These are phyloP conservation scores for Nepenthes gracilis DNA, from an alignment of 148 eudicot genomes.

Conservation along the genomic window DNA sequence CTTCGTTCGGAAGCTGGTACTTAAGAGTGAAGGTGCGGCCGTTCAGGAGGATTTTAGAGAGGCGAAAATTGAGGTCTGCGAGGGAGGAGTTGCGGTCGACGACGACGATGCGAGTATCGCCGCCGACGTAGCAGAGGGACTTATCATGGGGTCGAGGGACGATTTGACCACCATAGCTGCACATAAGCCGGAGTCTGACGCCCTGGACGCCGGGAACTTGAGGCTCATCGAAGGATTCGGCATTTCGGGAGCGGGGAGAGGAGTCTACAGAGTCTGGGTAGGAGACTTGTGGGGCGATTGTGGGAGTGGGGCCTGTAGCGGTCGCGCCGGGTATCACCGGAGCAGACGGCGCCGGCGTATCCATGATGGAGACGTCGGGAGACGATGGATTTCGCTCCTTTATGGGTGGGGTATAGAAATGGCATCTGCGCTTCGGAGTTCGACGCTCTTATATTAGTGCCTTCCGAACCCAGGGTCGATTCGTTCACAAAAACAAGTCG, in stretches of 20 bases:
- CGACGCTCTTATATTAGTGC: too few relatives aligned
- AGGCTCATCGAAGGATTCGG: conserved; percentile 27
- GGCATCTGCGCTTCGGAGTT: too few relatives aligned
- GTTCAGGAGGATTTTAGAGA: conserved; percentile 41
- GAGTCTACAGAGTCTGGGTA: conserved; percentile 48
- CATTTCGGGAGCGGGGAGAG: conserved; percentile 54
- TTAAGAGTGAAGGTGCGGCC: conserved; percentile 33
- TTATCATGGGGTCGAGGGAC: conserved; percentile 84
- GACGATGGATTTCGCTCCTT: neutral
- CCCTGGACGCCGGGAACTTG: conserved; percentile 8
- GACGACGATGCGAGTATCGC: conserved; percentile 71
- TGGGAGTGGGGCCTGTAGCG: too few relatives aligned
- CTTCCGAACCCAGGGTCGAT: too few relatives aligned
- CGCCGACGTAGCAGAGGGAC: conserved; percentile 76
- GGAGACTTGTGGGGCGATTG: conserved; percentile 5
- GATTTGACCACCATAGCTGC: conserved; percentile 86
- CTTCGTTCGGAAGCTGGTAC: conserved; percentile 78
- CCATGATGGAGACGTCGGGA: conserved; percentile 23
- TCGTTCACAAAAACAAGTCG: too few relatives aligned
- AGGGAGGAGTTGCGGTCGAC: conserved; percentile 42
- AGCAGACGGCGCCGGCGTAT: conserved; percentile 29
- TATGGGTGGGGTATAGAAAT: too few relatives aligned
- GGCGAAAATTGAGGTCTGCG: conserved; percentile 30
- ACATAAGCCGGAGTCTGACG: conserved; percentile 62
- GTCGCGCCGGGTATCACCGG: neutral